These are phyloP conservation scores for Arthrobotrys iridis DNA, from an alignment of 2,329 filamentous ascomycete genomes.

Conservation along the genomic window DNA sequence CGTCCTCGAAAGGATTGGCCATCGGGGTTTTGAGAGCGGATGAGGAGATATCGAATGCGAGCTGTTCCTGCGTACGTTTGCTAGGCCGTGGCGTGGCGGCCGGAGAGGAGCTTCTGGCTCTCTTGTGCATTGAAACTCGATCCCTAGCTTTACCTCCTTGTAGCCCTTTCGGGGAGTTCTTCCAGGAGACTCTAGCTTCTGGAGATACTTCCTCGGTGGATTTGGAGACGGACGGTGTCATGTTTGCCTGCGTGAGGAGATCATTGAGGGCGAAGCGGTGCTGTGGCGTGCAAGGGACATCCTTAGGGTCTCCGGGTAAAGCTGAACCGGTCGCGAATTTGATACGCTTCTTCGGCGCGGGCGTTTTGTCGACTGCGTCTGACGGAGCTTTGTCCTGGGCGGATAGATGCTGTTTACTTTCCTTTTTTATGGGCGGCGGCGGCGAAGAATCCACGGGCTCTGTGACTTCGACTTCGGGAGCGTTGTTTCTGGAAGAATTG, in stretches of 20 bases:
- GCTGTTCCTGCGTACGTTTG: conserved; percentile 68
- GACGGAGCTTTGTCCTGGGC: not conserved
- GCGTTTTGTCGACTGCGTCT: conserved; percentile 3
- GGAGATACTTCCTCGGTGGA: conserved; percentile 64
- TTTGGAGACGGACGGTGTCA: conserved; percentile 33
- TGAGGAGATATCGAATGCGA: conserved; percentile 66
- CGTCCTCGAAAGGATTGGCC: conserved; percentile 76
- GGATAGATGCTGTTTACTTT: conserved; percentile 6
- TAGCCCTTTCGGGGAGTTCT: conserved; percentile 59
- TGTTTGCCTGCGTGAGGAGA: conserved; percentile 38
- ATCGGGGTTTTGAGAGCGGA: conserved; percentile 70
- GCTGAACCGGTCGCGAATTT: not conserved
- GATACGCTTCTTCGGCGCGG: conserved; percentile 5
- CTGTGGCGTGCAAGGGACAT: conserved; percentile 47
- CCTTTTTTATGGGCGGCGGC: conserved; percentile 4
- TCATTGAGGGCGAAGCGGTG: conserved; percentile 48
- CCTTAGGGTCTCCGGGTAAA: conserved; percentile 18
- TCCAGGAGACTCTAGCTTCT: conserved; percentile 72
- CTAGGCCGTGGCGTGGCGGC: conserved; percentile 71
- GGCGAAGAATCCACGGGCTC: conserved; percentile 36
- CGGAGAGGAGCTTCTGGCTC: conserved; percentile 78
- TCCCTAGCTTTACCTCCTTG: conserved; percentile 60
- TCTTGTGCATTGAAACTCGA: conserved; percentile 63
- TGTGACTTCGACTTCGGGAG: conserved; percentile 1
- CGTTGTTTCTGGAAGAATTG: not conserved